These are phyloP conservation scores for Mycena galericulata DNA, from an alignment of 768 basidiomycete species.

Conservation along the genomic window DNA sequence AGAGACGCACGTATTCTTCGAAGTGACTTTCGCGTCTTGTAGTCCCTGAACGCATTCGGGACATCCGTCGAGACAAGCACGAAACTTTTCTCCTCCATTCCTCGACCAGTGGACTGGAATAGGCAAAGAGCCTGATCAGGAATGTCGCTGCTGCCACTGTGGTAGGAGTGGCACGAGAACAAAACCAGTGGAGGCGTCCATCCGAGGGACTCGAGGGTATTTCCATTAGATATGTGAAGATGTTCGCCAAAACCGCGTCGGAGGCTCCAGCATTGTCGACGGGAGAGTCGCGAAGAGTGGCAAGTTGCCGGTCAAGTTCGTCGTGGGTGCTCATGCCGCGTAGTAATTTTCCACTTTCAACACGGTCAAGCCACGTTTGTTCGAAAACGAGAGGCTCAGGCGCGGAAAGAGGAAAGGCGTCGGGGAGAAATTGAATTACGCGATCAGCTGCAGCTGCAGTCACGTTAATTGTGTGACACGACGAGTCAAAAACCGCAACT, in stretches of 20 bases:
- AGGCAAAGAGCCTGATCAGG: slow-evolving; percentile 86
- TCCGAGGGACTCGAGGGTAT: slow-evolving; percentile 52
- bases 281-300: slow-evolving; percentile 68
- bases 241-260: slow-evolving; percentile 59
- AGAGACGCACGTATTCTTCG: slow-evolving; percentile 76
- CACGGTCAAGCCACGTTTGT: neutral
- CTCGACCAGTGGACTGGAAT: slow-evolving; percentile 67
- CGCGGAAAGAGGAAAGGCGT: neutral
- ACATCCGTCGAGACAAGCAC: slow-evolving; percentile 70
- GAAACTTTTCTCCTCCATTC: slow-evolving; percentile 73
- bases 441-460: neutral
- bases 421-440: neutral
- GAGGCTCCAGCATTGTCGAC: slow-evolving; percentile 61
- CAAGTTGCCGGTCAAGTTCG: slow-evolving; percentile 56
- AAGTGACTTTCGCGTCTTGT: slow-evolving; percentile 71
- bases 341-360: neutral
- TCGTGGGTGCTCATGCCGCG: slow-evolving; percentile 34
- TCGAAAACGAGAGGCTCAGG: neutral
- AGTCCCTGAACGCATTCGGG: slow-evolving; percentile 77
- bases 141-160: slow-evolving; percentile 81
- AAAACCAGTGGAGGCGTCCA: slow-evolving; percentile 82
- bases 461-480: neutral
- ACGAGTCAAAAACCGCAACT: neutral
- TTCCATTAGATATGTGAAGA: slow-evolving; percentile 68
- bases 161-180: slow-evolving; percentile 66